Base-by-base conservation (phyloP, 2,329 filamentous ascomycete species). In the Fusarium neocosmosporiellum region DNA sequence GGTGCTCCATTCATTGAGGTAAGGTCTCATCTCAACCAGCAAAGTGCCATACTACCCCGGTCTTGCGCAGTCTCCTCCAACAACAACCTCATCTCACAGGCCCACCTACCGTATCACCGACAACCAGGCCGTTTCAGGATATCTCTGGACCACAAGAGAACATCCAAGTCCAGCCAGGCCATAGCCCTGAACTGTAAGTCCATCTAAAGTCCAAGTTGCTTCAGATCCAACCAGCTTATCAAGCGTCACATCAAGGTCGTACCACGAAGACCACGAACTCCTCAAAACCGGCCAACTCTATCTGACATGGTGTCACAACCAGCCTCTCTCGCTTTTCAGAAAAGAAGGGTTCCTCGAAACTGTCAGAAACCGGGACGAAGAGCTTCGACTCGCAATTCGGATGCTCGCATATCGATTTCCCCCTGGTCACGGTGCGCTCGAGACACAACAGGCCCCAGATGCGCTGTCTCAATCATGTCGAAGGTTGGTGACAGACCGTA, bases 371-470 rank as follows among this genome's bases (percentile, higher is more conserved):
- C 41, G 41, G 5, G 41, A 46, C 13, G 4, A 13, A 1, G 82
- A 83, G 62, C 62, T 84, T 3, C 58, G 82, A 0, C 77, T 83
- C 16, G 73, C 80, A 0, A 59, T 80, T 66, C 73, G 87, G 33
- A 83, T 84, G 4, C 69, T 88, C 41, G 80, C 81, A 2, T 76
- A 83, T 4, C 81, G 86, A 5, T 88, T 87, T 64, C 81, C n/a
- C n/a, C n/a, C n/a, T n/a, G n/a, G n/a, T n/a, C n/a, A n/a, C n/a
- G n/a, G n/a, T n/a, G n/a, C n/a, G n/a, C n/a, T n/a, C n/a, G n/a
- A n/a, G n/a, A n/a, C n/a, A n/a, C n/a, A n/a, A n/a, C 64, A 72
- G 7, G 34, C 36, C 9, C 27, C 76, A 16, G 55, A 59, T 6
- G 54, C 57, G 1, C 64, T 73, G 53, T 58, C 70, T 27, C 64